Evolutionary conservation across 805 yeast species (phyloP).

Genomic region (Isabelozyma pseudorhagii): DNA sequence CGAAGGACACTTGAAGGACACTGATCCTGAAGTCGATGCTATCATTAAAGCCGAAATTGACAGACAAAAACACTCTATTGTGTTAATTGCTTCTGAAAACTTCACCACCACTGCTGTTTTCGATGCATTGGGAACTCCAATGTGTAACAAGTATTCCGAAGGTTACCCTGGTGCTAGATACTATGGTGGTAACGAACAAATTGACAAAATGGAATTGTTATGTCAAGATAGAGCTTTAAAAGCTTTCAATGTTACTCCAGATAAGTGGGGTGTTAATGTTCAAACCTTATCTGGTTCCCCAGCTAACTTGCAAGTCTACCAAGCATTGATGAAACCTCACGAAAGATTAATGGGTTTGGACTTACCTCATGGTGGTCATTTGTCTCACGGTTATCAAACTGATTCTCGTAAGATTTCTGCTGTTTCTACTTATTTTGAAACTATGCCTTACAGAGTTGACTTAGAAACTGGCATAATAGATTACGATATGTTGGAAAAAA

Average conservation of each 20-base stretch:
- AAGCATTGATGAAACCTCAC: slow-evolving; percentile 82
- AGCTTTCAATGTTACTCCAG: slow-evolving; percentile 73
- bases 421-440: slow-evolving; percentile 91
- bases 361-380: slow-evolving; percentile 97
- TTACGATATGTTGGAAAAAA: slow-evolving; percentile 80
- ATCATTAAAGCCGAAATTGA: slow-evolving; percentile 73
- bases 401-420: slow-evolving; percentile 84
- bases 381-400: slow-evolving; percentile 96
- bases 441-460: slow-evolving; percentile 95
- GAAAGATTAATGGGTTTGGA: slow-evolving; percentile 97
- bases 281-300: slow-evolving; percentile 96
- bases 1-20: slow-evolving; percentile 60
- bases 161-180: slow-evolving; percentile 98
- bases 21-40: slow-evolving; percentile 82
- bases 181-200: slow-evolving; percentile 96
- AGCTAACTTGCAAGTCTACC: slow-evolving; percentile 90
- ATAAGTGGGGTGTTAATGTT: slow-evolving; percentile 95
- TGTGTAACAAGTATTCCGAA: slow-evolving; percentile 97
- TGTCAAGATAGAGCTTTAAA: slow-evolving; percentile 91
- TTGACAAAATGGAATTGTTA: slow-evolving; percentile 83
- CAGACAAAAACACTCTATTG: slow-evolving; percentile 90
- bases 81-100: slow-evolving; percentile 92
- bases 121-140: slow-evolving; percentile 91
- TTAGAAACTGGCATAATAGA: slow-evolving; percentile 87
- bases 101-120: slow-evolving; percentile 94